Percentiles rank a stretch among this genome's conserved stretches.
These are phyloP conservation scores for Dictyostelium citrinum DNA, from an alignment of 78 protist genomes.

Conservation along the genomic window DNA sequence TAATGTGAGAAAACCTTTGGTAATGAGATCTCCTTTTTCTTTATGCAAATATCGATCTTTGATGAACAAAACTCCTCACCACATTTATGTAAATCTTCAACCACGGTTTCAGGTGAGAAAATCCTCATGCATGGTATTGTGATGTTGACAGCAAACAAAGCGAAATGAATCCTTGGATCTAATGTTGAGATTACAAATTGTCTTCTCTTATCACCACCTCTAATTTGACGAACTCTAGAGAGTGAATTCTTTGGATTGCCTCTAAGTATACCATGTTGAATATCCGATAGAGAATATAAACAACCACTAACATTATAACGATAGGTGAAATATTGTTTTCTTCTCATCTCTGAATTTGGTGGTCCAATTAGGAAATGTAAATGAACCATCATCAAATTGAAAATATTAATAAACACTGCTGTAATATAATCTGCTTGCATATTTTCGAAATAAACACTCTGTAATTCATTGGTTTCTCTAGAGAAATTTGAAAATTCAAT, in stretches of 20 bases:
- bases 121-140: slow-evolving; percentile 63
- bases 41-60: slow-evolving; percentile 58
- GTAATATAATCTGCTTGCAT: slow-evolving; percentile 51
- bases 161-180: slow-evolving; percentile 70
- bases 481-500: slow-evolving; percentile 30
- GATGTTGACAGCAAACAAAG: slow-evolving; percentile 39
- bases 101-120: neutral
- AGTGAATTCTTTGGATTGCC: slow-evolving; percentile 56
- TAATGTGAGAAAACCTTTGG: slow-evolving; percentile 66
- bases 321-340: slow-evolving; percentile 25
- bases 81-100: slow-evolving; percentile 47
- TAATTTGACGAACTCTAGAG: slow-evolving; percentile 39
- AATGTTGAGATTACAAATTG: slow-evolving; percentile 13
- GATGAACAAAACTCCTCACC: slow-evolving; percentile 66
- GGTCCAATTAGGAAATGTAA: slow-evolving; percentile 68
- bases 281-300: slow-evolving; percentile 34
- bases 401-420: slow-evolving; percentile 51
- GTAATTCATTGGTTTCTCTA: slow-evolving; percentile 24
- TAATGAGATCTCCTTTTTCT: slow-evolving; percentile 63
- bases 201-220: slow-evolving; percentile 64
- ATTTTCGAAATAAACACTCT: slow-evolving; percentile 6
- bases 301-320: slow-evolving; percentile 49
- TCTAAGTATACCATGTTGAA: slow-evolving; percentile 55
- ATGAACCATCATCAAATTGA: slow-evolving; percentile 50
- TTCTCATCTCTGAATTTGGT: slow-evolving; percentile 54